Evolutionary conservation across 768 basidiomycete genomes (phyloP), one percentile per base, ranked within the genome.

Genomic region (Nevesoporus exiguus): DNA sequence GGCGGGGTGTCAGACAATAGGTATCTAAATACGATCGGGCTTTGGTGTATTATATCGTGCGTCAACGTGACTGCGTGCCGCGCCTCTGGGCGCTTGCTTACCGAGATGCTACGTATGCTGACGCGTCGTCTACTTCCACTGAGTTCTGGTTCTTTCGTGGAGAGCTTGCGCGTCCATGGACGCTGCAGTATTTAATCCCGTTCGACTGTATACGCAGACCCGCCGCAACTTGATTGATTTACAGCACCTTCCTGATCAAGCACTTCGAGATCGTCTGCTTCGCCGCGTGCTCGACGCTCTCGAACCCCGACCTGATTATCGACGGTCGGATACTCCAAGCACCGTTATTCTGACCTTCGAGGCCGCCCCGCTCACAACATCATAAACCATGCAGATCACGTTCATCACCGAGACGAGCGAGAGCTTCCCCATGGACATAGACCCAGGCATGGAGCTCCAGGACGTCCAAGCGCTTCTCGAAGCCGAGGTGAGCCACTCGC

Each of bases 381-480:
- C 10, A 31, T 29, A 42, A 40, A 65, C 59, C 57, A 92, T 91
- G 89, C 74, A 82, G 61, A 70, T 91, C 51, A 90, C 88, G 2
- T 88, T 91, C 65, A 71, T 83, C 41, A 88, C 76, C 46, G 88
- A 90, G 58, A 57, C 79, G 21, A 88, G 88, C 8, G 76, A 84
- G 52, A 74, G 77, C 1, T 89, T 80, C 61, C 64, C 72, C 37
- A 74, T 96, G 47, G 95, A 98, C 66, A 91, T 97, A 61, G 92
- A 94, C 73, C 81, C 90, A 1, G 80, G 79, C 49, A 94, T 98
- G 90, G 85, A 91, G 69, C 81, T 98, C 27, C 90, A 92, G 76
- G 89, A 95, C 68, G 85, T 98, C 34, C 88, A 88, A 81, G 96
- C 92, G 13, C 76, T 98, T 50, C 78, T 97, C n/a, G 93, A 97